phyloP scores from a whole-genome alignment of 331 rosid genomes.

The Telfairia occidentalis region DNA sequence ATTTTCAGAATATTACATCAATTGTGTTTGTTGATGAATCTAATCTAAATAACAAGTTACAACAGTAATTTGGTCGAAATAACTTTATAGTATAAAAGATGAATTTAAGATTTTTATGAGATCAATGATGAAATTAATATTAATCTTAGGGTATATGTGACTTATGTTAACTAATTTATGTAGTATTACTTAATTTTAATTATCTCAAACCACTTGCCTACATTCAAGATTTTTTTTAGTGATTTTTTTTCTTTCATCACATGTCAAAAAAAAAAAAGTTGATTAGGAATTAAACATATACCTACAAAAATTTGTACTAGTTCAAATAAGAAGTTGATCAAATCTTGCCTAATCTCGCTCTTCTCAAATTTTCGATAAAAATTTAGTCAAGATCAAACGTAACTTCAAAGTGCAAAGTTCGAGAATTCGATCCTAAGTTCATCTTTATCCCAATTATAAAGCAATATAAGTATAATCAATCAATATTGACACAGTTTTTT shows the following conservation, averaged over 20 bases:
- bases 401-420: not conserved
- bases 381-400: constrained; percentile 3
- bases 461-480: not conserved
- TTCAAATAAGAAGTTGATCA: not conserved
- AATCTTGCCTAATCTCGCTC: not conserved
- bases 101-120: no score
- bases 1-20: no score
- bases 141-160: no score
- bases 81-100: no score
- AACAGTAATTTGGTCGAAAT: no score
- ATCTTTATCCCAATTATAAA: not conserved
- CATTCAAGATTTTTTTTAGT: not conserved
- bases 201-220: not conserved
- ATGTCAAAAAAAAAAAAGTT: no score
- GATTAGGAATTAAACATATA: no score
- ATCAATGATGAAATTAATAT: no score
- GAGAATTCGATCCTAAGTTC: not conserved
- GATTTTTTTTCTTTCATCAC: no score
- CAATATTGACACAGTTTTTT: no score
- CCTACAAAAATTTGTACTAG: not conserved
- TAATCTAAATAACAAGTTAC: no score
- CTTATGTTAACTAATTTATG: not conserved
- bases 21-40: no score
- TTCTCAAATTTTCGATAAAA: not conserved
- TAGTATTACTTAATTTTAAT: not conserved